phyloP scores from a whole-genome alignment of 345 rosid species.

The Ricinus communis region DNA sequence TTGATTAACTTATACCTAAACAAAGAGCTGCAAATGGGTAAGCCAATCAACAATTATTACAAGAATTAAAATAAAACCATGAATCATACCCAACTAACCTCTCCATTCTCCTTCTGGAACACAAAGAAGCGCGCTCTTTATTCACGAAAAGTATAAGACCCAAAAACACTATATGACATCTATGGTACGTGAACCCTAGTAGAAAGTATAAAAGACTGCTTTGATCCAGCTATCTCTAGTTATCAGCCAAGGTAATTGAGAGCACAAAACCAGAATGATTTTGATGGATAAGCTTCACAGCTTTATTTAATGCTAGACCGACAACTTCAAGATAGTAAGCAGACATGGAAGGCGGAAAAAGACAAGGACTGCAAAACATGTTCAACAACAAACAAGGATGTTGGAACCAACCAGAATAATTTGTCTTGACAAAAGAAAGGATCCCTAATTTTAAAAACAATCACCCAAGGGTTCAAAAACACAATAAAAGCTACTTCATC shows the following conservation, averaged over 20 bases:
- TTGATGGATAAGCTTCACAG: slow-evolving; percentile 43
- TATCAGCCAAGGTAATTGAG: slow-evolving; percentile 26
- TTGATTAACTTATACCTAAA: slow-evolving; percentile 75
- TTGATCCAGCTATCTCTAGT: slow-evolving; percentile 40
- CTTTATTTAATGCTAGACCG: slow-evolving; percentile 52
- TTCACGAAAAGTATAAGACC: slow-evolving; percentile 36
- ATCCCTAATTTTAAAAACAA: slow-evolving; percentile 34
- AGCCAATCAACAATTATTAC: not conserved
- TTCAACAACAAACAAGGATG: slow-evolving; percentile 19
- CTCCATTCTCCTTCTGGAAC: slow-evolving; percentile 60
- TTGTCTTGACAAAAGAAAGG: slow-evolving; percentile 36
- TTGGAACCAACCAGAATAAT: slow-evolving; percentile 34
- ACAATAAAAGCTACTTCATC: slow-evolving; percentile 32
- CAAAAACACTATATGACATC: slow-evolving; percentile 39
- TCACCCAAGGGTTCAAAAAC: slow-evolving; percentile 41
- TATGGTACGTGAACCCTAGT: slow-evolving; percentile 30
- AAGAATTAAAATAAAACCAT: not conserved
- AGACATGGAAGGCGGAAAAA: slow-evolving; percentile 30
- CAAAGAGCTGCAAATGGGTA: not conserved
- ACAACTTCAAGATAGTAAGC: slow-evolving; percentile 37
- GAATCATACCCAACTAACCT: slow-evolving; percentile 47
- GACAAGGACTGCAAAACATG: slow-evolving; percentile 41
- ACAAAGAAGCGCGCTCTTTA: slow-evolving; percentile 47
- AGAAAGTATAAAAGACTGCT: slow-evolving; percentile 26
- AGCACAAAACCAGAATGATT: slow-evolving; percentile 30